Conservation (phyloP, 139 green algal genomes). For the Haematococcus lacustris region DNA sequence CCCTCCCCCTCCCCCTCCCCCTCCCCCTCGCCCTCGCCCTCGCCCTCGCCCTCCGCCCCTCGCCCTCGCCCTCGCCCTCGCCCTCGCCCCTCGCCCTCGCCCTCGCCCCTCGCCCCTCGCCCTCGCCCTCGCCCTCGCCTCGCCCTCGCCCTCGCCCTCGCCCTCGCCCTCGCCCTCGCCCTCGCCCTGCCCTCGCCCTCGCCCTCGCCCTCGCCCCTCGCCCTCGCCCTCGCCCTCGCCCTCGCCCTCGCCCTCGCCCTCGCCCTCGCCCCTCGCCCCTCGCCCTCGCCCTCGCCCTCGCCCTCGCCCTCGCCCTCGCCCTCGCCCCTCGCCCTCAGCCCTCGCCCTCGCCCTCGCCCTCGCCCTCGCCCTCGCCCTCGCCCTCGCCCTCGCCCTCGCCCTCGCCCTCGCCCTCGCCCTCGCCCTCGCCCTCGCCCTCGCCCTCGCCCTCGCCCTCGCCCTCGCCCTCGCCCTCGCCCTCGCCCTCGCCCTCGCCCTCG, state of each 20-base stretch:
- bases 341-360: background rate
- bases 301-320: background rate
- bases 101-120: background rate
- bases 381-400: background rate
- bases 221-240: background rate
- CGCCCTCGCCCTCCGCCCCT: too few relatives aligned
- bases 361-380: background rate
- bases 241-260: background rate
- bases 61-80: background rate
- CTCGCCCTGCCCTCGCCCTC: background rate
- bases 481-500: background rate
- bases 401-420: background rate
- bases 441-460: background rate
- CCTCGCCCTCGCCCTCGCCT: background rate
- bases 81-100: background rate
- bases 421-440: background rate
- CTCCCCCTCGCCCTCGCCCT: background rate
- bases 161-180: background rate
- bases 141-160: background rate
- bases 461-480: background rate
- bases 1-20: too few relatives aligned
- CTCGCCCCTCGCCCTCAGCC: too few relatives aligned
- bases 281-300: background rate
- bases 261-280: background rate
- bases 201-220: background rate